These are phyloP conservation scores for Conringia planisiliqua DNA, from an alignment of 345 rosid genomes.

Conservation along the genomic window DNA sequence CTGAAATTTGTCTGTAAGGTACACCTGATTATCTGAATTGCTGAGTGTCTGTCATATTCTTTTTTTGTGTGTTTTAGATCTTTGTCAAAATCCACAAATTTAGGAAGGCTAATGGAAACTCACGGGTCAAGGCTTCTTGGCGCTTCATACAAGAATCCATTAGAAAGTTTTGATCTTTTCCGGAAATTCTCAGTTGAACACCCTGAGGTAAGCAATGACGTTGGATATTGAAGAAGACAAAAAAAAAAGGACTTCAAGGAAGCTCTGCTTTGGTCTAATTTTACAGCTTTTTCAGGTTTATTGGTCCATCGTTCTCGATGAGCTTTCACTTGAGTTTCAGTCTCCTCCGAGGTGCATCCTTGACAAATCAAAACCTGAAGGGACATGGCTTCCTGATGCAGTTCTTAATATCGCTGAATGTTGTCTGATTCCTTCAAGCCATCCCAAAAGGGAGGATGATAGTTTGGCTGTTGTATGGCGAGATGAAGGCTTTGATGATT, in stretches of 20 bases:
- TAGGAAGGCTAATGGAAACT: slow-evolving; percentile 70
- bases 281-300: slow-evolving; percentile 44
- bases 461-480: slow-evolving; percentile 74
- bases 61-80: slow-evolving; percentile 36
- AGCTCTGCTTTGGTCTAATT: slow-evolving; percentile 12
- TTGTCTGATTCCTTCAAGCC: slow-evolving; percentile 56
- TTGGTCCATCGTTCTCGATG: slow-evolving; percentile 63
- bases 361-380: slow-evolving; percentile 52
- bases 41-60: background rate
- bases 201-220: slow-evolving; percentile 76
- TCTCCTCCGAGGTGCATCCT: slow-evolving; percentile 64
- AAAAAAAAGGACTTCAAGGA: too few relatives aligned
- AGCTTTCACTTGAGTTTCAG: slow-evolving; percentile 58
- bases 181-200: slow-evolving; percentile 55
- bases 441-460: slow-evolving; percentile 55
- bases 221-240: too few relatives aligned
- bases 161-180: slow-evolving; percentile 62
- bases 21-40: background rate
- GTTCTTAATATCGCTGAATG: slow-evolving; percentile 76
- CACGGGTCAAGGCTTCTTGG: slow-evolving; percentile 70
- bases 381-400: slow-evolving; percentile 80
- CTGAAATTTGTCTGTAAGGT: background rate
- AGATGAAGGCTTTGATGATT: slow-evolving; percentile 60
- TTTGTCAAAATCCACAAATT: slow-evolving; percentile 53
- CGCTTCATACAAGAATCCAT: slow-evolving; percentile 63